These are phyloP conservation scores for Fraxinus albicans DNA, from an alignment of 305 asterid genomes.

Conservation along the genomic window DNA sequence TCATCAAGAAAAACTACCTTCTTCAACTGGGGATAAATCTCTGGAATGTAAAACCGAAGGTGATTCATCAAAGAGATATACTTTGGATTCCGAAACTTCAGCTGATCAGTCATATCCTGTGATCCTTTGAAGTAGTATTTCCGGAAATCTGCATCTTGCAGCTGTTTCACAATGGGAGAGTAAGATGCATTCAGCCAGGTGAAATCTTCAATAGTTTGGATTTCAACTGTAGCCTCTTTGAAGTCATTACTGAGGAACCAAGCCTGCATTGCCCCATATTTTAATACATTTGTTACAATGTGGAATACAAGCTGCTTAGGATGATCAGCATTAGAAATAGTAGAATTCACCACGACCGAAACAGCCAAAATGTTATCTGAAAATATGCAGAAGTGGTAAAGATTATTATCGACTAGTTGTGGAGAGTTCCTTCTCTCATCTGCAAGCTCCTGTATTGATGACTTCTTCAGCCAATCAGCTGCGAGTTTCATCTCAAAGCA, in stretches of 20 bases:
- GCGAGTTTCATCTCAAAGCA: slow-evolving; percentile 44
- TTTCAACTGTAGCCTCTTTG: slow-evolving; percentile 41
- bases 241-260: slow-evolving; percentile 49
- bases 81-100: slow-evolving; percentile 41
- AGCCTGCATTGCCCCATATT: slow-evolving; percentile 54
- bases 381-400: slow-evolving; percentile 51
- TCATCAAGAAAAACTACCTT: slow-evolving; percentile 50
- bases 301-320: slow-evolving; percentile 55
- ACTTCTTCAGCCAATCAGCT: slow-evolving; percentile 39
- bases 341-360: slow-evolving; percentile 49
- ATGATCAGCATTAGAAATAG: slow-evolving; percentile 45
- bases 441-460: slow-evolving; percentile 31
- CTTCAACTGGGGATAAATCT: slow-evolving; percentile 49
- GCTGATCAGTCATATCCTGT: slow-evolving; percentile 21
- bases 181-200: slow-evolving; percentile 44
- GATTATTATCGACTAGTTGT: slow-evolving; percentile 42
- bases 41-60: slow-evolving; percentile 53
- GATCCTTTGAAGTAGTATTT: slow-evolving; percentile 27
- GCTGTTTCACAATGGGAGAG: slow-evolving; percentile 43
- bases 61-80: slow-evolving; percentile 44
- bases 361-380: slow-evolving; percentile 48
- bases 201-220: slow-evolving; percentile 40
- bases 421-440: slow-evolving; percentile 38
- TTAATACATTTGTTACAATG: slow-evolving; percentile 42
- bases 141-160: slow-evolving; percentile 25